These are phyloP conservation scores for Melanogaster broomeanus DNA, from an alignment of 768 basidiomycete species.

Conservation along the genomic window DNA sequence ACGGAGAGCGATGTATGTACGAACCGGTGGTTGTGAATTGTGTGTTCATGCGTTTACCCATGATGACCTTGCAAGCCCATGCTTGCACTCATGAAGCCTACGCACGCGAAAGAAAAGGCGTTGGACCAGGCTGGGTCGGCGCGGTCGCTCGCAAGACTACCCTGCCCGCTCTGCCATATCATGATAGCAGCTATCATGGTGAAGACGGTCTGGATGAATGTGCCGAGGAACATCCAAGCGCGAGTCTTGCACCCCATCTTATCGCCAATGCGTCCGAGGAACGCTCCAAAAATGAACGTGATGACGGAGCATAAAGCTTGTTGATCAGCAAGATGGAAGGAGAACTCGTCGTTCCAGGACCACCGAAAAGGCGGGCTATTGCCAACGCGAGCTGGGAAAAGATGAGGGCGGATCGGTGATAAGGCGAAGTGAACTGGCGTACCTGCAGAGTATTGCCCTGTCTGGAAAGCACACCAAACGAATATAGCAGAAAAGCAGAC, in stretches of 20 bases:
- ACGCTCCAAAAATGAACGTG: conserved; percentile 77
- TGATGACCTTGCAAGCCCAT: conserved; percentile 86
- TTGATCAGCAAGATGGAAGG: conserved; percentile 80
- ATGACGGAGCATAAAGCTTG: conserved; percentile 82
- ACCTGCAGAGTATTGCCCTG: conserved; percentile 76
- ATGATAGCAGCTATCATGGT: conserved; percentile 72
- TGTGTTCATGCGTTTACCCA: conserved; percentile 78
- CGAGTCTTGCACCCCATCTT: conserved; percentile 72
- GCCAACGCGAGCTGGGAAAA: conserved; percentile 68
- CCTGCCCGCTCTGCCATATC: conserved; percentile 69
- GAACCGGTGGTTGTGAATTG: conserved; percentile 78
- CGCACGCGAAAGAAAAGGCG: conserved; percentile 60
- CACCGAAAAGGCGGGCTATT: conserved; percentile 75
- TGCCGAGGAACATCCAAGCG: conserved; percentile 71
- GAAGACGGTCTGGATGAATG: conserved; percentile 72
- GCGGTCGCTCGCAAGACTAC: conserved; percentile 52
- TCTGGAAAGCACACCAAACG: conserved; percentile 87
- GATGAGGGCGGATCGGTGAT: background rate
- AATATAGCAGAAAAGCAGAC: conserved; percentile 78
- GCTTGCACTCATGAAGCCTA: conserved; percentile 76
- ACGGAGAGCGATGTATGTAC: conserved; percentile 18
- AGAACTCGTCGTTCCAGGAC: conserved; percentile 46
- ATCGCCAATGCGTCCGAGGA: conserved; percentile 83
- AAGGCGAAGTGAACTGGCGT: background rate
- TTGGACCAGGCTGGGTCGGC: conserved; percentile 74